Base-by-base conservation (phyloP, 768 basidiomycete genomes). In the Leccinum boreale region DNA sequence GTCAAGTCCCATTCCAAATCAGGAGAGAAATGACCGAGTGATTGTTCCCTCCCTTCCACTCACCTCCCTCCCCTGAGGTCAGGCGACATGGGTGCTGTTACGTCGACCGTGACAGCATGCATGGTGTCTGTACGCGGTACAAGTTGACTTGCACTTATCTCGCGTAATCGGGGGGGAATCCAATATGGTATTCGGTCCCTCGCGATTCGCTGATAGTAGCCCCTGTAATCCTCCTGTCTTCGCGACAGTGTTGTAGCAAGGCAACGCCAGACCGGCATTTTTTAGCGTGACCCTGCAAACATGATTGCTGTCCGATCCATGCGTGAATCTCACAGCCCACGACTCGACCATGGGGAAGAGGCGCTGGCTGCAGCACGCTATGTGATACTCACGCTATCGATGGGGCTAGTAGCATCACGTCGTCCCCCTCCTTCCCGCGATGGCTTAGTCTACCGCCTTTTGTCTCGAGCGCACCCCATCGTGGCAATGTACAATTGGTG, bases 91-190 rank as follows among this genome's bases (percentile, higher is more conserved):
- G 15, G 55, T 57, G 39, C 21, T 59, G 53, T 70, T 72, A 72
- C 71, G 69, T 70, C 64, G 42, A 8, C 8, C 2, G 42, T 42
- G 68, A 57, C 66, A 35, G 46, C 61, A 49, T 21, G 57, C 70
- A 58, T 66, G 42, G 59, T 14, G 51, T 62, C 35, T 53, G 23
- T 35, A 36, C 33, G 21, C 39, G 21, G 35, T 14, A 42, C 42
- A 42, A 42, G 42, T 42, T 42, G 42, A 42, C 42, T 55, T 49
- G 55, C 55, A 61, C 56, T 54, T 51, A 42, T 61, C 52, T 61
- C 52, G 58, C 69, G 58, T 69, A 67, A 67, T 58, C 52, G 36
- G 53, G 52, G 52, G 55, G n/a, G 57, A 47, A 23, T 54, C 61
- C 60, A 52, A 59, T 62, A 56, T 54, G 19, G 60, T 56, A 46